Evolutionary conservation across 495 filamentous ascomycete species (phyloP).

Genomic region (Talaromyces trachyspermus): DNA sequence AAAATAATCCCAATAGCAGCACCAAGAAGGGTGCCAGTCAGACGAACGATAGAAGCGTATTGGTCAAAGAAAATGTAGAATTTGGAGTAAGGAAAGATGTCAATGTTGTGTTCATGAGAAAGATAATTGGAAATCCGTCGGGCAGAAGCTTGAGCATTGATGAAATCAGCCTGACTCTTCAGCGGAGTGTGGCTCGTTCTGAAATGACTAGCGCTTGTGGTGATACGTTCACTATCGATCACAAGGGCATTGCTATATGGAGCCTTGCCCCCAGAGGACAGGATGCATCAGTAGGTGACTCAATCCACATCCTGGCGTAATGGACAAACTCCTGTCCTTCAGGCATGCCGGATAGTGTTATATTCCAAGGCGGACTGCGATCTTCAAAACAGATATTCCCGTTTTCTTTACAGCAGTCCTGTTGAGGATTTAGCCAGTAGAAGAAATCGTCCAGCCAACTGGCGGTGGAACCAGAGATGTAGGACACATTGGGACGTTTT

Average conservation of each 20-base stretch:
- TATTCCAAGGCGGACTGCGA: constrained; percentile 75
- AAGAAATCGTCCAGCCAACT: constrained; percentile 98
- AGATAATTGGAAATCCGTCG: constrained; percentile 78
- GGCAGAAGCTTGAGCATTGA: constrained; percentile 79
- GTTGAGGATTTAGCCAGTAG: constrained; percentile 88
- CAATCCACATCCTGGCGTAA: constrained; percentile 76
- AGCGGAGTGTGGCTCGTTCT: constrained; percentile 81
- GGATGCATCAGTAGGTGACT: constrained; percentile 67
- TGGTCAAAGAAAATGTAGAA: constrained; percentile 99
- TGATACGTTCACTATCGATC: constrained; percentile 56
- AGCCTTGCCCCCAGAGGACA: constrained; percentile 81
- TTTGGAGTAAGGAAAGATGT: constrained; percentile 90
- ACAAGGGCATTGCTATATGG: constrained; percentile 82
- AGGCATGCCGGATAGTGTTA: constrained; percentile 83
- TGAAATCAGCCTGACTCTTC: constrained; percentile 86
- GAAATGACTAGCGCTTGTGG: constrained; percentile 79
- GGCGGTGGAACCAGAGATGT: constrained; percentile 83
- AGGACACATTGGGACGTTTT: constrained; percentile 82
- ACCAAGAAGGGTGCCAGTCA: constrained; percentile 72
- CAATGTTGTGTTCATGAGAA: constrained; percentile 55
- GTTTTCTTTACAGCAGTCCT: constrained; percentile 67
- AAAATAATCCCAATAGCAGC: constrained; percentile 80
- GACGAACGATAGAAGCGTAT: constrained; percentile 73
- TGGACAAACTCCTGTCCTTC: constrained; percentile 82
- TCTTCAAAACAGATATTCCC: constrained; percentile 67